Conservation (phyloP, 1,284 basidiomycete genomes). For the Boletus holoroseus region DNA sequence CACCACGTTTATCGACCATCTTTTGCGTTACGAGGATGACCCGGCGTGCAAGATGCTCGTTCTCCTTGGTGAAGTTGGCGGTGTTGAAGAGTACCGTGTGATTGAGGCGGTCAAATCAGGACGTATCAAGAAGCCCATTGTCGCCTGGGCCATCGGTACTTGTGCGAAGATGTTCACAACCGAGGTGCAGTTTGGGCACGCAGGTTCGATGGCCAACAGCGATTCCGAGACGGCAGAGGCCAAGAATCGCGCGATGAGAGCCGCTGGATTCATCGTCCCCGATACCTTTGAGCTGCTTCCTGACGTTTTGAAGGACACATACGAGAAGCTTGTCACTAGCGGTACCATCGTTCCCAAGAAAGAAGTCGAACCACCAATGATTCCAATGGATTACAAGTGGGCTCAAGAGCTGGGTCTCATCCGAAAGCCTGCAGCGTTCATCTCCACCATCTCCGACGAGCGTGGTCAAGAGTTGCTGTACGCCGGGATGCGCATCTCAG, state of each 20-base stretch:
- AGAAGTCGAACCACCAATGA: slow-evolving; percentile 89
- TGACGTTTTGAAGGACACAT: slow-evolving; percentile 76
- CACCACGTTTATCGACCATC: slow-evolving; percentile 98
- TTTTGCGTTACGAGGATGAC: slow-evolving; percentile 95
- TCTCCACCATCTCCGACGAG: slow-evolving; percentile 99
- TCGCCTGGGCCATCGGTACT: slow-evolving; percentile 99
- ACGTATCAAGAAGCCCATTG: slow-evolving; percentile 95
- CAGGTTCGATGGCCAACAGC: slow-evolving; percentile 97
- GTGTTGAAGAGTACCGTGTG: slow-evolving; percentile 98
- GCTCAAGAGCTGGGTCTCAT: slow-evolving; percentile 97
- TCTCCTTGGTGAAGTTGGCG: slow-evolving; percentile 97
- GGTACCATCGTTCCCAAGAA: slow-evolving; percentile 69
- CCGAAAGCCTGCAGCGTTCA: slow-evolving; percentile 98
- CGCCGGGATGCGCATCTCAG: slow-evolving; percentile 98
- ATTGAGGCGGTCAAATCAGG: slow-evolving; percentile 96
- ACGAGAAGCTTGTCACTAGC: slow-evolving; percentile 72
- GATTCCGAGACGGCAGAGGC: slow-evolving; percentile 96
- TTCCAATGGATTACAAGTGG: slow-evolving; percentile 99
- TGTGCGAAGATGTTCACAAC: slow-evolving; percentile 99
- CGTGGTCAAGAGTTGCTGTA: slow-evolving; percentile 98
- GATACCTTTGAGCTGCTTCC: slow-evolving; percentile 98
- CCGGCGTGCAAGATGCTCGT: slow-evolving; percentile 99
- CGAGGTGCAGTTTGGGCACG: slow-evolving; percentile 99
- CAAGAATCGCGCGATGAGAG: slow-evolving; percentile 95
- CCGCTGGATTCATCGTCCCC: slow-evolving; percentile 93